Evolutionary conservation across 202 grass and related monocot species (phyloP).

Genomic region (Dendrocalamus latiflorus): DNA sequence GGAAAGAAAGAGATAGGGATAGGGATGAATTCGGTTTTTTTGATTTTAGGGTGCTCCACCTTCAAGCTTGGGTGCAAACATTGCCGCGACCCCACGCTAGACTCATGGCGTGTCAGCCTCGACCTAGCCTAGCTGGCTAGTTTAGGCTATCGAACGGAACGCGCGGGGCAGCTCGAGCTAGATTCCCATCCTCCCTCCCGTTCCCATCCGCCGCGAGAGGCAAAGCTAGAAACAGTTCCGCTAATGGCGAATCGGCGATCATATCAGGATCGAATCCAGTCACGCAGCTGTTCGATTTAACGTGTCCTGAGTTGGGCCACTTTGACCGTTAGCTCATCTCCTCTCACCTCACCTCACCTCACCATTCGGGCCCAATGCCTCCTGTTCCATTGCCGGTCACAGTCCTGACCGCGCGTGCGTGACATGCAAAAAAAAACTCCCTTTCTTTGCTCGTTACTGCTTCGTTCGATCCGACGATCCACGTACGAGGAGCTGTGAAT

Average conservation of each 20-base stretch:
- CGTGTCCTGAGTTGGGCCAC: background rate
- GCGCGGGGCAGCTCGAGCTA: background rate
- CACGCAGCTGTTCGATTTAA: conserved; percentile 12
- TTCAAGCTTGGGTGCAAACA: too few species aligned
- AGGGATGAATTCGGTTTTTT: too few species aligned
- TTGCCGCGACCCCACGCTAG: background rate
- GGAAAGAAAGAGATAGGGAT: too few species aligned
- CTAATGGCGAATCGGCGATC: too few species aligned
- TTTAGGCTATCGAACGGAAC: background rate
- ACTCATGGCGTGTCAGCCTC: background rate
- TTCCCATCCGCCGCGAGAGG: background rate
- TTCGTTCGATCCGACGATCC: background rate
- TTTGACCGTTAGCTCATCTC: conserved; percentile 13
- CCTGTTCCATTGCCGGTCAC: background rate
- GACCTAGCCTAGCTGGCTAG: background rate
- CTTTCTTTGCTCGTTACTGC: background rate
- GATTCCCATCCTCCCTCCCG: background rate
- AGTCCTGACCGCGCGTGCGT: background rate
- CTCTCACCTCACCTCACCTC: background rate
- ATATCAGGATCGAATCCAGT: conserved; percentile 1
- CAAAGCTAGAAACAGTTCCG: background rate
- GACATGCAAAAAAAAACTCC: background rate
- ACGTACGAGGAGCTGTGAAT: background rate
- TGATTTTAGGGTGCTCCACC: too few species aligned
- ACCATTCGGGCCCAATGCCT: background rate